A percentile compares a stretch with the other conserved stretches of the same genome.
phyloP scores from a whole-genome alignment of 2,329 filamentous ascomycete species.

The Pyrenochaeta sp. region DNA sequence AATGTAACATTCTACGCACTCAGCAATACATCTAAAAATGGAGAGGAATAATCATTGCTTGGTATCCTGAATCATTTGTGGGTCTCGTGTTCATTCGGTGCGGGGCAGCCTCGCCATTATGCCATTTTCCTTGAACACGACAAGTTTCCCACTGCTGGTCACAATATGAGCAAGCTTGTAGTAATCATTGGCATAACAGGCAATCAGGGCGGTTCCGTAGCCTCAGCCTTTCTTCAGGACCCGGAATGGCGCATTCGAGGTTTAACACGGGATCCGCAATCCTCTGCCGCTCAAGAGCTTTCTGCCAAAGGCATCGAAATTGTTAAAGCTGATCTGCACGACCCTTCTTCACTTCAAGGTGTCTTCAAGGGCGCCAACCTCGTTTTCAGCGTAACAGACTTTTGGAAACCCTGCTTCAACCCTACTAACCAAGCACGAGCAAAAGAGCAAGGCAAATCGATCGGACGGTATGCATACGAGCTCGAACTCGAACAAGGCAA shows the following conservation, averaged over 20 bases:
- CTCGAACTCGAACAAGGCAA: constrained; percentile 35
- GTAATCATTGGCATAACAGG: constrained; percentile 38
- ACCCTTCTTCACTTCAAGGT: constrained; percentile 29
- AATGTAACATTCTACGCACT: neutral
- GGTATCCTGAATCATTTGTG: no score
- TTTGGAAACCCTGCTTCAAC: constrained; percentile 30
- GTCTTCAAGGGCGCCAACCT: constrained; percentile 50
- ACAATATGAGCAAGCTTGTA: constrained; percentile 38
- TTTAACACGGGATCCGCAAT: constrained; percentile 53
- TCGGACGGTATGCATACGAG: constrained; percentile 32
- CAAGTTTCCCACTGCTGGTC: constrained; percentile 18
- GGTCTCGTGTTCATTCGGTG: neutral
- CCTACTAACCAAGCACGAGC: constrained; percentile 24
- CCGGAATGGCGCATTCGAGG: constrained; percentile 59
- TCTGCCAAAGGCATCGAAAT: constrained; percentile 49
- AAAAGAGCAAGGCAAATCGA: constrained; percentile 20
- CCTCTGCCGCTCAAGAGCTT: constrained; percentile 26
- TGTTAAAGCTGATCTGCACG: constrained; percentile 27
- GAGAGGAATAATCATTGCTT: neutral
- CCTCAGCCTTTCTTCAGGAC: constrained; percentile 51
- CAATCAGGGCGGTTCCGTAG: constrained; percentile 36
- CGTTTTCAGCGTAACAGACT: constrained; percentile 53
- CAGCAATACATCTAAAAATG: neutral
- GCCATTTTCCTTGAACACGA: constrained; percentile 7
- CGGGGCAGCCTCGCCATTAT: neutral